Evolutionary conservation across 176 grass and related monocot species (phyloP).

Genomic region (Oryza longistaminata): DNA sequence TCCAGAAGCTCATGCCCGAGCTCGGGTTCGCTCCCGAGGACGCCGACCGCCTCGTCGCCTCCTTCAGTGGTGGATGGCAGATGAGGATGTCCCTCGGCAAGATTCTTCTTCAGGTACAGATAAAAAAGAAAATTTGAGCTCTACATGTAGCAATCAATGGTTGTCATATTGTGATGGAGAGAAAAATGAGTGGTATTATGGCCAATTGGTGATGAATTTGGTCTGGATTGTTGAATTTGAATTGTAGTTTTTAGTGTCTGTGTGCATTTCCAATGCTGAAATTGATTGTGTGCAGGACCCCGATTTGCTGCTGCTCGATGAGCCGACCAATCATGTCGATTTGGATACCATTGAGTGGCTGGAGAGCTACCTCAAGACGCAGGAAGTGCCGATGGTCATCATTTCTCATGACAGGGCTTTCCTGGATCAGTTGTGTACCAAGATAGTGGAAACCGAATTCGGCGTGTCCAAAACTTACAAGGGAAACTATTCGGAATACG

Average conservation of each 20-base stretch:
- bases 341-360: slow-evolving; percentile 96
- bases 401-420: slow-evolving; percentile 98
- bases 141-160: background rate
- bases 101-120: slow-evolving; percentile 90
- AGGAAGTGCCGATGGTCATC: slow-evolving; percentile 96
- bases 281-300: slow-evolving; percentile 67
- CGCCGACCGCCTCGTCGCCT: slow-evolving; percentile 74
- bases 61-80: slow-evolving; percentile 91
- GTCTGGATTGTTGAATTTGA: background rate
- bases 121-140: background rate
- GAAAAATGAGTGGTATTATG: background rate
- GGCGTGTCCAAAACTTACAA: slow-evolving; percentile 88
- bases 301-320: slow-evolving; percentile 92
- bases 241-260: background rate
- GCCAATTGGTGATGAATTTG: background rate
- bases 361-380: slow-evolving; percentile 77
- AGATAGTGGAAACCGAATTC: slow-evolving; percentile 95
- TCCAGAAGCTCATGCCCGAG: slow-evolving; percentile 94
- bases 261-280: slow-evolving; percentile 7
- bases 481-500: slow-evolving; percentile 90
- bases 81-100: slow-evolving; percentile 99
- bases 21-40: slow-evolving; percentile 84
- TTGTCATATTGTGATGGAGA: background rate
- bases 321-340: slow-evolving; percentile 97
- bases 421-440: slow-evolving; percentile 86